Base-by-base conservation (phyloP, 1,284 basidiomycete species). In the Trametes hirsuta region DNA sequence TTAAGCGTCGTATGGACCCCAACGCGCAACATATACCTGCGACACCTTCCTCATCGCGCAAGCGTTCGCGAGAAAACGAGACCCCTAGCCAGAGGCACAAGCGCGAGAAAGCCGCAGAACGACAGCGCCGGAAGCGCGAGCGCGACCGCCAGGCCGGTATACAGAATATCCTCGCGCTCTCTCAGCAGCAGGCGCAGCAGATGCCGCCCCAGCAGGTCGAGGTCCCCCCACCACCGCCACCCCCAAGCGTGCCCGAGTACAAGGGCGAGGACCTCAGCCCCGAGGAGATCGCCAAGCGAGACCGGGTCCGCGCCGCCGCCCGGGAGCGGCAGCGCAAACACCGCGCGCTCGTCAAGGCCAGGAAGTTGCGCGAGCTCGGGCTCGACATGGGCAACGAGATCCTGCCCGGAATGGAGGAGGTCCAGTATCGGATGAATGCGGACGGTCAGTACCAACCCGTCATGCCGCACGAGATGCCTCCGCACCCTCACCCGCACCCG, bases 261-360 rank as follows among this genome's bases (percentile, higher is more conserved):
- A 66, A 68, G 62, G 69, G 76, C 37, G 79, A 81, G 50, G 78
- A 80, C 40, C 69, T 88, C 55, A 80, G 82, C 4, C 80, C 83
- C 1, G 90, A 90, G 55, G 90, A 93, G 69, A 65, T 80, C 41
- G 77, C 79, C 2, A 82, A 87, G 61, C 79, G 85, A 52, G 89
- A 92, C 62, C 79, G 85, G 58, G 84, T 91, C 50, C 82, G 89
- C 14, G 81, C 85, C 1, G 85, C 88, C 0, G 91, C 90, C 5
- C 77, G 90, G 40, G 89, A 92, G 68, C 77, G 91, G 55, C 90
- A 93, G 69, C 77, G 90, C 53, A 93, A 92, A 67, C 91, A 93
- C 71, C 86, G 91, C 40, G 81, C 79, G 59, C 77, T 89, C 42
- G 85, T 91, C 52, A 91, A 91, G 74, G 85, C 88, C 70, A 81